phyloP scores from a whole-genome alignment of 2,329 filamentous ascomycete species.

The Teratosphaeriaceae sp. region DNA sequence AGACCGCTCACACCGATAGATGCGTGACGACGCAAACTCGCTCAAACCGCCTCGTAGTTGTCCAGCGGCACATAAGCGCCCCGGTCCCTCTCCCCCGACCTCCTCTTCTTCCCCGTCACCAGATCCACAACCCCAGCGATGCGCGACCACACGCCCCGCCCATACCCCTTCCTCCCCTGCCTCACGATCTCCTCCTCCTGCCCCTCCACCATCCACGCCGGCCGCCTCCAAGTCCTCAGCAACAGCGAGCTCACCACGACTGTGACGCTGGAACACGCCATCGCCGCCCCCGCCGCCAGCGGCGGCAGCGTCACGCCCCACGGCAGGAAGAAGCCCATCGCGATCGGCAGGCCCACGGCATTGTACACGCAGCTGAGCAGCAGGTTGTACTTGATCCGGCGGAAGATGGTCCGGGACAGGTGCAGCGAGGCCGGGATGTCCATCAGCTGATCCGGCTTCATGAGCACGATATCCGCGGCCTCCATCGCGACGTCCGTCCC shows the following conservation, averaged over 20 bases:
- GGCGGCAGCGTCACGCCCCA: slow-evolving; percentile 83
- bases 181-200: background rate
- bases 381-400: slow-evolving; percentile 87
- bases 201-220: slow-evolving; percentile 65
- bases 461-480: slow-evolving; percentile 90
- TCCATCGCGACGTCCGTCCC: slow-evolving; percentile 98
- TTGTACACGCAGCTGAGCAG: slow-evolving; percentile 94
- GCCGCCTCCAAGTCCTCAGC: slow-evolving; percentile 79
- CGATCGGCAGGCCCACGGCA: slow-evolving; percentile 81
- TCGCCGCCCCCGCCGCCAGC: slow-evolving; percentile 89
- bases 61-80: slow-evolving; percentile 42
- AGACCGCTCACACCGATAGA: no score
- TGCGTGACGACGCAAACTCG: no score
- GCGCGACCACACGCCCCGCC: slow-evolving; percentile 7
- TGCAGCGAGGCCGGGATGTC: slow-evolving; percentile 83
- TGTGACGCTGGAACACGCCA: slow-evolving; percentile 85
- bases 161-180: background rate
- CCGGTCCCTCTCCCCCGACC: slow-evolving; percentile 29
- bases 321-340: slow-evolving; percentile 93
- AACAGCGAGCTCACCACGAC: slow-evolving; percentile 80
- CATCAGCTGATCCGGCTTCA: slow-evolving; percentile 86
- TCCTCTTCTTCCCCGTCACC: slow-evolving; percentile 24
- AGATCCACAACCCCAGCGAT: slow-evolving; percentile 8
- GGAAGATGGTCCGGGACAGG: slow-evolving; percentile 79
- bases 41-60: slow-evolving; percentile 30